Conservation (phyloP, 78 protist species). For the Dictyostelium brefeldianum region DNA sequence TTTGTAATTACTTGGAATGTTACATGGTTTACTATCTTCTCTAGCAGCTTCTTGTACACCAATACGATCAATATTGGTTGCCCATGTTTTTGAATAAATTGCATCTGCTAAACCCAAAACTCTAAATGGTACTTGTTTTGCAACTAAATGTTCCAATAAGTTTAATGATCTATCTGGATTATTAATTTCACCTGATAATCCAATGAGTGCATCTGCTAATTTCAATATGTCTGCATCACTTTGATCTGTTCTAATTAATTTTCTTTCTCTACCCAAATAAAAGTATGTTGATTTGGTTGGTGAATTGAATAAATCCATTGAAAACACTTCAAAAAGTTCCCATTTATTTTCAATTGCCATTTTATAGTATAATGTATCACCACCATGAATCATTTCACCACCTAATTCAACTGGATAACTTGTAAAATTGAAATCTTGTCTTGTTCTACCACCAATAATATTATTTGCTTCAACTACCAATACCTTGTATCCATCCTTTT, state of each 20-base stretch:
- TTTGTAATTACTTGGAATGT: constrained; percentile 47
- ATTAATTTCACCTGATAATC: neutral
- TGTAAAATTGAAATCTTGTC: constrained; percentile 34
- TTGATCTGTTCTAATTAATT: constrained; percentile 30
- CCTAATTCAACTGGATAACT: constrained; percentile 67
- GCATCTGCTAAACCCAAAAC: constrained; percentile 69
- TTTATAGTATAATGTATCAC: constrained; percentile 41
- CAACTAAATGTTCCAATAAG: constrained; percentile 32
- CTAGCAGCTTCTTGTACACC: constrained; percentile 47
- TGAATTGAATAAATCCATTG: constrained; percentile 10
- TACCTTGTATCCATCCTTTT: constrained; percentile 36
- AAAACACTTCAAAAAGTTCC: constrained; percentile 49
- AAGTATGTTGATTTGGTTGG: constrained; percentile 19
- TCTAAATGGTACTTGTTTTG: constrained; percentile 28
- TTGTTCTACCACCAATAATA: constrained; percentile 58
- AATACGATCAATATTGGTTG: constrained; percentile 60
- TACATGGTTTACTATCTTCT: constrained; percentile 42
- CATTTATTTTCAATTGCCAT: constrained; percentile 37
- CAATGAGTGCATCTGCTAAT: neutral
- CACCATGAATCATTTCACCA: constrained; percentile 79
- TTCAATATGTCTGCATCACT: constrained; percentile 38
- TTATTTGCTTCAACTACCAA: constrained; percentile 38
- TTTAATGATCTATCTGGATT: constrained; percentile 7
- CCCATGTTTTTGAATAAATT: constrained; percentile 79
- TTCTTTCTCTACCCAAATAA: constrained; percentile 60